Evolutionary conservation across 2,329 filamentous ascomycete genomes (phyloP), one percentile per base, ranked within the genome.

Genomic region (Endothia cerciana): DNA sequence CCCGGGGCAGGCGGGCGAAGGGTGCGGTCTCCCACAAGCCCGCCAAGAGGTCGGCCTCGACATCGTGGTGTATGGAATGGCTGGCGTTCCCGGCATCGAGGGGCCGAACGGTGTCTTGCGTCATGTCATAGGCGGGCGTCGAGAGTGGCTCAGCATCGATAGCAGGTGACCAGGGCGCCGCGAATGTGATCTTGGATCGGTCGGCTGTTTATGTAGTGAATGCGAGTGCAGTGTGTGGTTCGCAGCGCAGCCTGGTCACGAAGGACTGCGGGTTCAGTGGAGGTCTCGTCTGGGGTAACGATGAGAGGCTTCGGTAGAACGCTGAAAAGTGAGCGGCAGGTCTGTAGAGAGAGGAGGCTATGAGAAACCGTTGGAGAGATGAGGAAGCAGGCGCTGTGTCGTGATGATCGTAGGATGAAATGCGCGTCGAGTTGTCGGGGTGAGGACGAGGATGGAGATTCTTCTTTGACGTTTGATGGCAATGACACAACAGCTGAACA

Each of bases 1-100:
- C 87, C 63, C 77, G 73, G 1, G 88, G 88, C 51, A 90, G 77
- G 61, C 83, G 81, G 49, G 85, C 81, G 71, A 89, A 89, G 1
- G 83, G 82, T 3, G 85, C 85, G 63, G 86, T 81, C 69, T 87
- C 84, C 87, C 87, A 90, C 40, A 90, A 81, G 13, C 83, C 84
- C 60, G 82, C 82, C 25, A 88, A 74, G 60, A 88, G 73, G 65
- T 86, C 84, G 38, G 77, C 71, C 36, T 85, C 83, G 61, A 73
- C 71, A 65, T 70, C 68, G 70, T 72, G 67, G 55, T 67, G 65
- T 28, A 60, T 69, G 72, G 74, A 70, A 45, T 60, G 60, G 66
- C 55, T 65, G 40, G 38, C 61, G 65, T 70, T 72, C 70, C 74
- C 72, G 64, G 73, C 74, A 62, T 76, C 75, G 69, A 70, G 73